Conservation (phyloP, 2,329 filamentous ascomycete species). For the Purpureocillium takamizusanense region DNA sequence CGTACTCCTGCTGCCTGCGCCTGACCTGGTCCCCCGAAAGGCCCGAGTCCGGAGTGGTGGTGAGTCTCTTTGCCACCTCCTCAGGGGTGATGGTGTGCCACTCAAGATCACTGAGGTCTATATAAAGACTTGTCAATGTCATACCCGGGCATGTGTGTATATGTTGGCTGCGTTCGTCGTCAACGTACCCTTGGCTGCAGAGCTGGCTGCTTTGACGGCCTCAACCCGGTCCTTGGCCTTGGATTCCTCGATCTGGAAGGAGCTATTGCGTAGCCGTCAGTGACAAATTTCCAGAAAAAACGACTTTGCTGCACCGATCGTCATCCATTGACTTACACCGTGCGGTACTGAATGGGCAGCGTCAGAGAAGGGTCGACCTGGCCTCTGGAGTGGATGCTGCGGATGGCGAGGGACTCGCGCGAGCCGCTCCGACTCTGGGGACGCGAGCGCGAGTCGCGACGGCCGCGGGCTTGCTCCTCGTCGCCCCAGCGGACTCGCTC, state of each 20-base stretch:
- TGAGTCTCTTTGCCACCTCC: conserved; percentile 51
- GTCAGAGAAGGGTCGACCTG: conserved; percentile 15
- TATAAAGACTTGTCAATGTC: background rate
- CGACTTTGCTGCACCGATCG: no score
- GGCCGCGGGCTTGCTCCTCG: conserved; percentile 20
- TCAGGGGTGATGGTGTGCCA: conserved; percentile 55
- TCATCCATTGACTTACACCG: conserved; percentile 29
- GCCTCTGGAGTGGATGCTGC: conserved; percentile 22
- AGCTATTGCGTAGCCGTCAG: conserved; percentile 15
- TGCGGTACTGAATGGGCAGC: conserved; percentile 46
- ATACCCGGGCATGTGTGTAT: background rate
- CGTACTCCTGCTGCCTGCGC: conserved; percentile 48
- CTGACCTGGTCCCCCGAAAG: conserved; percentile 50
- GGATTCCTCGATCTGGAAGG: conserved; percentile 47
- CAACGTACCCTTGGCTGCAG: conserved; percentile 35
- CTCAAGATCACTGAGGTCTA: conserved; percentile 54
- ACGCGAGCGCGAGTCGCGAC: conserved; percentile 8
- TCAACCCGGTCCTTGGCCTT: conserved; percentile 34
- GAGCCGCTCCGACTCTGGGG: conserved; percentile 16
- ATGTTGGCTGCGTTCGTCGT: background rate
- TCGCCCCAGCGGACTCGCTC: conserved; percentile 28
- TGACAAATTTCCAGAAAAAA: no score
- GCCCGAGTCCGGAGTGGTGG: conserved; percentile 45
- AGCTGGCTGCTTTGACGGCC: conserved; percentile 28
- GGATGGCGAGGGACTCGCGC: conserved; percentile 30